Percentiles rank a stretch among this genome's conserved stretches.
phyloP scores from a whole-genome alignment of 1,284 basidiomycete species.

The Ustilago loliicola region DNA sequence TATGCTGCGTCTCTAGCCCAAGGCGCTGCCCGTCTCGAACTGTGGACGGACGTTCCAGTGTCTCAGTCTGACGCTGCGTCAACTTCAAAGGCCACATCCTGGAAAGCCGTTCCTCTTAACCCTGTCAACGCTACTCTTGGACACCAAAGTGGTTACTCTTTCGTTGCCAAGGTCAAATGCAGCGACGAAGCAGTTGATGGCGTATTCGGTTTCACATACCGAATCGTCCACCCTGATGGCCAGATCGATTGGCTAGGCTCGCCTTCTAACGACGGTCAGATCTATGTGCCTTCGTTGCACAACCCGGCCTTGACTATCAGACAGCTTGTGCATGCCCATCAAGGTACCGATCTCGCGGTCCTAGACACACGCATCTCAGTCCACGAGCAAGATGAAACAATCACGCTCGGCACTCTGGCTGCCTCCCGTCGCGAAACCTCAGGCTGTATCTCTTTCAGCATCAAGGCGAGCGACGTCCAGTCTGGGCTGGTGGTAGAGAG shows the following conservation, averaged over 20 bases:
- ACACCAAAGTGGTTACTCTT: slow-evolving; percentile 17
- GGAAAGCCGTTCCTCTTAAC: slow-evolving; percentile 30
- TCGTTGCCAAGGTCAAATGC: slow-evolving; percentile 32
- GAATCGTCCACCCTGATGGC: slow-evolving; percentile 43
- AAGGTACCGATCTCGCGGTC: slow-evolving; percentile 12
- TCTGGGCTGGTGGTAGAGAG: slow-evolving; percentile 41
- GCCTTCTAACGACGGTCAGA: slow-evolving; percentile 38
- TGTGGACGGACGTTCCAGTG: slow-evolving; percentile 41
- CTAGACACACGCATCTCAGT: not conserved
- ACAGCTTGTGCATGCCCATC: slow-evolving; percentile 20
- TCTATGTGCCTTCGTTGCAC: slow-evolving; percentile 17
- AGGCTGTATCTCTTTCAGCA: slow-evolving; percentile 20
- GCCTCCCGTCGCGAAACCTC: not conserved
- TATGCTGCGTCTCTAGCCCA: slow-evolving; percentile 27
- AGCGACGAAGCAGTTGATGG: slow-evolving; percentile 9
- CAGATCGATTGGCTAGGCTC: slow-evolving; percentile 49
- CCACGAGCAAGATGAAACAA: not conserved
- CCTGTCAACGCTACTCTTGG: slow-evolving; percentile 10
- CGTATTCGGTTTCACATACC: slow-evolving; percentile 40
- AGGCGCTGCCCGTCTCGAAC: slow-evolving; percentile 38
- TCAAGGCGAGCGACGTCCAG: slow-evolving; percentile 24
- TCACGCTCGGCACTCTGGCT: slow-evolving; percentile 11
- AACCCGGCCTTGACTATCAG: slow-evolving; percentile 6
- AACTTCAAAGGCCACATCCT: slow-evolving; percentile 19
- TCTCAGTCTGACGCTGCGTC: slow-evolving; percentile 7